A percentile compares a stretch with the other conserved stretches of the same genome.
These are phyloP conservation scores for Phytophthora europaea DNA, from an alignment of 352 stramenopile species.

Conservation along the genomic window DNA sequence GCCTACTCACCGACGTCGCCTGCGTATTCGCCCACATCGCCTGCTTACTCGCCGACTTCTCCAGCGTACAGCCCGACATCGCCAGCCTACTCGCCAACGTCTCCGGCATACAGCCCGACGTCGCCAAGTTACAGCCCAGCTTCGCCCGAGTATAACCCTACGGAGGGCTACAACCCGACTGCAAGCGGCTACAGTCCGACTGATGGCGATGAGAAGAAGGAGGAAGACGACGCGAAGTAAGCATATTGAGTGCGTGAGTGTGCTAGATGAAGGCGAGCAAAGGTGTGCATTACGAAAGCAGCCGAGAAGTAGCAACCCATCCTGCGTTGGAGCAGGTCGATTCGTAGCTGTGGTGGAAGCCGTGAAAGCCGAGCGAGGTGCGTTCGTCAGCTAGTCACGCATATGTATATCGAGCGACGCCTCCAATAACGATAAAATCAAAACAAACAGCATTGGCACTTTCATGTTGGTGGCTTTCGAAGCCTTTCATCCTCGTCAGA, in stretches of 20 bases:
- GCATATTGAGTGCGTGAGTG: constrained; percentile 12
- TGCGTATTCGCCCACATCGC: constrained; percentile 70
- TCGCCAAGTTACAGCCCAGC: constrained; percentile 83
- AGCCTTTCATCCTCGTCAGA: constrained; percentile 1
- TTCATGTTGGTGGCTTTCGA: constrained; percentile 11
- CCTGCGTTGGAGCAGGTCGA: constrained; percentile 9
- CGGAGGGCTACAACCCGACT: constrained; percentile 76
- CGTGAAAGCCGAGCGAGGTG: constrained; percentile 13
- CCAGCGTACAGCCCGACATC: constrained; percentile 80
- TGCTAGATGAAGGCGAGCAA: constrained; percentile 29
- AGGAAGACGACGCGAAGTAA: constrained; percentile 44
- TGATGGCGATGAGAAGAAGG: constrained; percentile 65
- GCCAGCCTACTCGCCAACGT: constrained; percentile 84
- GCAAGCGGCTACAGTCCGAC: constrained; percentile 84
- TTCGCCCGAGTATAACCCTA: constrained; percentile 88
- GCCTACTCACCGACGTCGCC: constrained; percentile 78
- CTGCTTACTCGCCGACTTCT: constrained; percentile 73
- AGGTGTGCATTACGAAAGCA: constrained; percentile 40
- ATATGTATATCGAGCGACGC: constrained; percentile 33
- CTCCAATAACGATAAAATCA: constrained; percentile 26
- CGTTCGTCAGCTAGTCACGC: constrained; percentile 23
- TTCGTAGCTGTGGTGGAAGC: constrained; percentile 27
- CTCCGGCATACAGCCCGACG: constrained; percentile 76
- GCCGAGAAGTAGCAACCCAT: constrained; percentile 2
- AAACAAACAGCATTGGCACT: constrained; percentile 40